Evolutionary conservation across 306 rosid species (phyloP), one percentile per base, ranked within the genome.

Genomic region (Lathyrus oleraceus): DNA sequence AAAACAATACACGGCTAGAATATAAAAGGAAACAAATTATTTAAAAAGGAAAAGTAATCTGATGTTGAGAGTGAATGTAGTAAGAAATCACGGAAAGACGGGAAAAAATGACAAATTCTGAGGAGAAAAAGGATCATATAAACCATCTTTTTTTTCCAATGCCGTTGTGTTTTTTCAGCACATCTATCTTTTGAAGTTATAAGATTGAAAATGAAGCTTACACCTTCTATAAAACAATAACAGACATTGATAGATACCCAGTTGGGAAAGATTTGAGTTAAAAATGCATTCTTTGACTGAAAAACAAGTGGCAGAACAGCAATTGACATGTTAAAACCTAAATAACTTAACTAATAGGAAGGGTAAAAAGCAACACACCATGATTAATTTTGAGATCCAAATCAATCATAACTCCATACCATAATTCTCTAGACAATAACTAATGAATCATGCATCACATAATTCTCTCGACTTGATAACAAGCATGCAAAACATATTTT

Each of bases 311-410:
- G 38, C 8, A 32, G 6, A 30, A 30, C 1, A 30, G 8, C 36
- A 30, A 32, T 5, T 32, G 38, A 32, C 8, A 32, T 6, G 2
- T 32, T 32, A 32, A 32, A 32, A 6, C 38, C 2, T 32, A 32
- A 32, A 32, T 32, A 32, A 32, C 6, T 6, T 32, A 32, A 32
- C 38, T 32, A 6, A 32, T 5, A 6, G 1, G 61, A 8, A 54
- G 45, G 49, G 17, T 20, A 15, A 38, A 69, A 16, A 28, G 25
- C 27, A 17, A 44, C 12, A 69, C 10, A 23, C 28, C 32, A 19
- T 47, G 67, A 45, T 63, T 40, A 38, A 58, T 65, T 70, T 75
- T 8, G 28, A n/a, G 42, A 69, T 38, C 10, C 45, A 70, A 30
- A 28, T 23, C 8, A 13, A 58, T 6, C 39, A 11, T 21, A 63